phyloP scores from a whole-genome alignment of 31 red algal genomes.

The Porphyra umbilicalis region DNA sequence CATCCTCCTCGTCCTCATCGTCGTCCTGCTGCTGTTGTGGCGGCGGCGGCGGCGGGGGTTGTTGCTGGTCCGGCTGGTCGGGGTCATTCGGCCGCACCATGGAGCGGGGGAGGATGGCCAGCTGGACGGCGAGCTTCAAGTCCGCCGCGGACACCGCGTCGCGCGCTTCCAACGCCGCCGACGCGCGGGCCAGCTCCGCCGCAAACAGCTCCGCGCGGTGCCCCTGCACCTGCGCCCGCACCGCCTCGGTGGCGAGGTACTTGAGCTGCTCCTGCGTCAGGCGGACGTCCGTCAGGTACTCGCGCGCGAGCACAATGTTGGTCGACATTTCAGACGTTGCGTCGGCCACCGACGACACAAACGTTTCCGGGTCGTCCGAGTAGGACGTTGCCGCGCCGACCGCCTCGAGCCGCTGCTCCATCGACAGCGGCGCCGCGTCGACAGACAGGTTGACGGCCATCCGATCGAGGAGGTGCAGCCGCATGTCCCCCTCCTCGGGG shows the following conservation, averaged over 20 bases:
- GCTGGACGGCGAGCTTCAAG: conserved; percentile 73
- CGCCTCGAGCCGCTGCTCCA: conserved; percentile 70
- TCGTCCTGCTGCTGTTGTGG: conserved; percentile 29
- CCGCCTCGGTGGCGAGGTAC: conserved; percentile 71
- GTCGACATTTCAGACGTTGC: conserved; percentile 72
- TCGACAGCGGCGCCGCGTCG: conserved; percentile 47
- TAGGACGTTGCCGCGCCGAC: conserved; percentile 59
- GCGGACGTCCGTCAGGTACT: conserved; percentile 74
- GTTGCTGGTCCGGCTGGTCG: conserved; percentile 14
- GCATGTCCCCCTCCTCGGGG: conserved; percentile 88
- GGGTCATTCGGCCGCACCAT: conserved; percentile 24
- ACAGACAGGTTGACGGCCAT: conserved; percentile 75
- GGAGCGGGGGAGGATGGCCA: conserved; percentile 82
- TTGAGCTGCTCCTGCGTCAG: conserved; percentile 55
- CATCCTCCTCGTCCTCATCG: conserved; percentile 15
- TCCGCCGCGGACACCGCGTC: conserved; percentile 60
- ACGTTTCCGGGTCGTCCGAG: conserved; percentile 22
- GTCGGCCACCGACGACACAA: conserved; percentile 22
- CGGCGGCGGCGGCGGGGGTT: conserved; percentile 75
- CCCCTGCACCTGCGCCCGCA: conserved; percentile 49
- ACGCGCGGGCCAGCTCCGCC: conserved; percentile 73
- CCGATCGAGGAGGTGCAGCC: conserved; percentile 90
- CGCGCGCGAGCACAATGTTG: conserved; percentile 73
- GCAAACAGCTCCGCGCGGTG: conserved; percentile 93
- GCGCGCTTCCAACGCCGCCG: conserved; percentile 79